Conservation (phyloP, 176 grass and related monocot genomes). For the Eragrostis curvula region DNA sequence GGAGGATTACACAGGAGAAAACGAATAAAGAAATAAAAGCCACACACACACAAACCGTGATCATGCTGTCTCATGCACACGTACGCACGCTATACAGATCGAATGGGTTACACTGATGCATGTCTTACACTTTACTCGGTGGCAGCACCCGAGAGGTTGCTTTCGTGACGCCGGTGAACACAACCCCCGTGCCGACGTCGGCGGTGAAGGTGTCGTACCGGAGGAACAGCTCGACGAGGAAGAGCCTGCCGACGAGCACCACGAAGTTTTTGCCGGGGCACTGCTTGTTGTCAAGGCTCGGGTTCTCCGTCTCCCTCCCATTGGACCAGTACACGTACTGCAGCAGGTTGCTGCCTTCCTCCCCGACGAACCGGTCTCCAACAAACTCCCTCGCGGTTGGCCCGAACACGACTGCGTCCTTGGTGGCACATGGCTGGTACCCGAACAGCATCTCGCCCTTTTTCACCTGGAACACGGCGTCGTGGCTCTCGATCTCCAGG, state of each 20-base stretch:
- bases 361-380: constrained; percentile 65
- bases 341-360: constrained; percentile 64
- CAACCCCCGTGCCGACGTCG: constrained; percentile 9
- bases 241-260: constrained; percentile 65
- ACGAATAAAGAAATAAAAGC: no score
- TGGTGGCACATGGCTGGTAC: constrained; percentile 67
- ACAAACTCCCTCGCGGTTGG: constrained; percentile 54
- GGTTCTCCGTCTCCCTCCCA: constrained; percentile 62
- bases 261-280: constrained; percentile 75
- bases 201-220: constrained; percentile 80
- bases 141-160: no score
- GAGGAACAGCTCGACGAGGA: constrained; percentile 70
- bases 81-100: no score
- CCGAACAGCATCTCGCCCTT: constrained; percentile 83
- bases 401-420: constrained; percentile 60
- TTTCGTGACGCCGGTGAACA: no score
- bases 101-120: no score
- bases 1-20: no score
- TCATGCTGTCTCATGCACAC: no score
- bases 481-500: constrained; percentile 66
- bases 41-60: no score
- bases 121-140: neutral
- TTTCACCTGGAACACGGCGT: constrained; percentile 54
- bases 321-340: constrained; percentile 78
- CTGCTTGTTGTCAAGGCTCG: constrained; percentile 65